Conservation (phyloP, 352 stramenopile genomes). For the Pythium myriotylum region DNA sequence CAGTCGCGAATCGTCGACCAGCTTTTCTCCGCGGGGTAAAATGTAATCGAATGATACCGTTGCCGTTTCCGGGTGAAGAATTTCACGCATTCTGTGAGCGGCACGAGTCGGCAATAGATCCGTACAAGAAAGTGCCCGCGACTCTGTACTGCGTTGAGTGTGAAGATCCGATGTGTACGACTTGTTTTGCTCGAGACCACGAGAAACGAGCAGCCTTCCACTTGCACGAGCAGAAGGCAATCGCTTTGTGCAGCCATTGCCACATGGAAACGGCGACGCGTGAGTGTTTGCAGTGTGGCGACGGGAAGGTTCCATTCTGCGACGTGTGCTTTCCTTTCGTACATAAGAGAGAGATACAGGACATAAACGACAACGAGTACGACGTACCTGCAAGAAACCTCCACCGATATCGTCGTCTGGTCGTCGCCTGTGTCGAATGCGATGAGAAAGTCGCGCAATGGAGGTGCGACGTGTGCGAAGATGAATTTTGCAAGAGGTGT, state of each 20-base stretch:
- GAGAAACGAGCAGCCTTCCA: slow-evolving; percentile 49
- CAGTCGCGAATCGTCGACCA: slow-evolving; percentile 30
- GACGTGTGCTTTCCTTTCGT: slow-evolving; percentile 65
- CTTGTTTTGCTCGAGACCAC: slow-evolving; percentile 70
- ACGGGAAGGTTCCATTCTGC: slow-evolving; percentile 68
- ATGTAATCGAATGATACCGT: slow-evolving; percentile 52
- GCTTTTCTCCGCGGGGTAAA: slow-evolving; percentile 58
- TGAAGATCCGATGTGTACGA: slow-evolving; percentile 65
- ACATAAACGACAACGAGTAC: neutral
- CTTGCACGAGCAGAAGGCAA: slow-evolving; percentile 36
- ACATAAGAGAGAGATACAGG: slow-evolving; percentile 27
- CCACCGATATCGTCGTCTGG: slow-evolving; percentile 50
- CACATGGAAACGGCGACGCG: slow-evolving; percentile 55
- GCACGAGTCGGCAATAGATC: slow-evolving; percentile 48
- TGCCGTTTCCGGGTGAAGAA: slow-evolving; percentile 72
- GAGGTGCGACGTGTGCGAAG: slow-evolving; percentile 59
- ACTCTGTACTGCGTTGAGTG: slow-evolving; percentile 71
- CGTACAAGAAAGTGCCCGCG: slow-evolving; percentile 33
- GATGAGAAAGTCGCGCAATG: slow-evolving; percentile 60
- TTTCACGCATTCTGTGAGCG: slow-evolving; percentile 69
- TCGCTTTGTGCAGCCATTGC: slow-evolving; percentile 58
- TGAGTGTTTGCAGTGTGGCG: slow-evolving; percentile 65
- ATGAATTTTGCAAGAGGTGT: slow-evolving; percentile 75
- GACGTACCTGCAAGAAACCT: neutral
- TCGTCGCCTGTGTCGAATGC: slow-evolving; percentile 74